Evolutionary conservation across 208 protist species (phyloP), one percentile per base, ranked within the genome.

Genomic region (Trypanosoma rangeli): DNA sequence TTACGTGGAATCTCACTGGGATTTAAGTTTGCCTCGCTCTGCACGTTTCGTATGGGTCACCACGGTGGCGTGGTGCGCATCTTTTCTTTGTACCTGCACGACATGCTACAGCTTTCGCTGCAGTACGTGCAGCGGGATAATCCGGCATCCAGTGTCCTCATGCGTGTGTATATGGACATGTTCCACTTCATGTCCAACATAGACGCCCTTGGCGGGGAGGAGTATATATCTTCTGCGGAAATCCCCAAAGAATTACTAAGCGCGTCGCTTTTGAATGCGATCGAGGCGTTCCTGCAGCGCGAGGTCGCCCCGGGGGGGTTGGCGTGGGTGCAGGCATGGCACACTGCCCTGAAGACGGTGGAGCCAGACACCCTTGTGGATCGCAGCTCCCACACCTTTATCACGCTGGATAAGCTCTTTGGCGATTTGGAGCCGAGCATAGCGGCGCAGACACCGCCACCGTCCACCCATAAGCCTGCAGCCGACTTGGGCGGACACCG

Each of bases 111-210:
- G 63, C 69, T 93, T 22, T 89, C 88, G 0, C 84, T 96, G 59
- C 81, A 80, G 39, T 76, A 83, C 20, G 61, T 87, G 42, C 75
- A 86, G 48, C 72, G 72, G 18, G 78, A 93, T 44, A 69, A 79
- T 26, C 80, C 72, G 10, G 72, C 84, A 31, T 86, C 82, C 0
- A 78, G 79, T 15, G 73, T 79, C 57, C 44, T 94, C 50, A 93
- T 94, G 85, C 66, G 81, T n/a, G 64, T 95, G 67, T 97, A 93
- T 84, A 76, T 79, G 68, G 87, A 85, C 65, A 82, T 96, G 33
- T 78, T 97, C 28, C 90, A 94, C 78, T 92, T 93, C 64, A 92
- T 95, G 83, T 88, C 84, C 71, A 97, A 94, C 80, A 83, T 94
- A 64, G 87, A 97, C 64, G 83, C 89, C 13, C 76, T 97, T 56